A percentile compares a stretch with the other conserved stretches of the same genome.
phyloP scores from a whole-genome alignment of 129 eudicot genomes.

The Helichrysum umbraculigerum region DNA sequence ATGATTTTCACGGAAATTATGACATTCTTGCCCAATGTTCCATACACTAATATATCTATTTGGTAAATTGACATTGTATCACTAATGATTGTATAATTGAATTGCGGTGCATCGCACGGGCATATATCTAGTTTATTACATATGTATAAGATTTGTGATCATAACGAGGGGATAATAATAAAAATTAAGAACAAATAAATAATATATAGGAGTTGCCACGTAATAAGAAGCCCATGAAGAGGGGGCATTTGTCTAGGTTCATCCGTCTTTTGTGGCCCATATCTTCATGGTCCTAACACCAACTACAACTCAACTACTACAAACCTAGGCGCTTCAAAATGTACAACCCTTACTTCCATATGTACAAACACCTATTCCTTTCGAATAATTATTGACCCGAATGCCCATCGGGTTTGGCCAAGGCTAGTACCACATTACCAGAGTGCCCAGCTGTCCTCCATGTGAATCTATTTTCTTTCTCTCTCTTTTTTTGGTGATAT shows the following conservation, averaged over 20 bases:
- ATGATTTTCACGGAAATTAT: too few species aligned
- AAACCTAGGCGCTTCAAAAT: slow-evolving; percentile 11
- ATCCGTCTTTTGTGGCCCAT: slow-evolving; percentile 35
- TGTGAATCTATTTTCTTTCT: slow-evolving; percentile 22
- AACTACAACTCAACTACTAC: slow-evolving; percentile 3
- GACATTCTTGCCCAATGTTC: too few species aligned
- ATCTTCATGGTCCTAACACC: slow-evolving; percentile 40
- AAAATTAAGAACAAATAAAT: slow-evolving; percentile 3
- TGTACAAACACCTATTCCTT: slow-evolving; percentile 5
- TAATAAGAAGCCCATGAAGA: slow-evolving; percentile 21
- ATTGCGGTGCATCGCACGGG: too few species aligned
- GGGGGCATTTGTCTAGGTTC: slow-evolving; percentile 41
- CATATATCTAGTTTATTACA: too few species aligned
- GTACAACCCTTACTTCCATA: slow-evolving; percentile 24
- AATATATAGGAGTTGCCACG: slow-evolving; percentile 23
- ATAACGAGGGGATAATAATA: not conserved
- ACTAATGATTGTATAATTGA: too few species aligned
- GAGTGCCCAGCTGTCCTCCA: slow-evolving; percentile 39
- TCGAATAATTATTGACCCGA: slow-evolving; percentile 16
- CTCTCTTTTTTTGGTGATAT: not conserved
- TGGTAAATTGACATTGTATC: too few species aligned
- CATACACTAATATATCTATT: too few species aligned
- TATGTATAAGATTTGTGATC: too few species aligned
- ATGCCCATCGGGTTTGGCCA: slow-evolving; percentile 28
- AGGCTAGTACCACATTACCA: slow-evolving; percentile 26